Percentiles rank a stretch among this genome's conserved stretches.
phyloP scores from a whole-genome alignment of 768 basidiomycete species.

The Brasilioporus rufonigricans region DNA sequence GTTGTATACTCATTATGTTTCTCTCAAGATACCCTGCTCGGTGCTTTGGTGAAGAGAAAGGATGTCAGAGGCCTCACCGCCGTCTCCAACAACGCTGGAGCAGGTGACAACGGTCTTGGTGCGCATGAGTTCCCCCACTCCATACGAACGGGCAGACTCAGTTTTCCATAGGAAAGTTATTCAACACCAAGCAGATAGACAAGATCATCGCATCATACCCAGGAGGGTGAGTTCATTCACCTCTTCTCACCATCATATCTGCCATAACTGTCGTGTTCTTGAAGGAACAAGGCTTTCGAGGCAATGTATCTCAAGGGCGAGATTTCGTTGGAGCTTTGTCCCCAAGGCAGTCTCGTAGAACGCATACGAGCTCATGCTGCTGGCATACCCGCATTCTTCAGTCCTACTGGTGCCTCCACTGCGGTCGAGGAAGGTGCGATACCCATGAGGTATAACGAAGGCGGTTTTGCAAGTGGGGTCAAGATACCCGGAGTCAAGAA shows the following conservation, averaged over 20 bases:
- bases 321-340: conserved; percentile 84
- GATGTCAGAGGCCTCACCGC: conserved; percentile 76
- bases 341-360: conserved; percentile 89
- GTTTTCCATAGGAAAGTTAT: conserved; percentile 55
- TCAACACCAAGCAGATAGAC: conserved; percentile 71
- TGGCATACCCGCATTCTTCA: conserved; percentile 92
- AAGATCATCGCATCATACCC: conserved; percentile 91
- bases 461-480: conserved; percentile 69
- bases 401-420: conserved; percentile 85
- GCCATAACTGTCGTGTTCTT: background rate
- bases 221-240: conserved; percentile 57
- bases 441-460: conserved; percentile 74
- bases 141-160: background rate
- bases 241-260: background rate
- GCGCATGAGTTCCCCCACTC: background rate
- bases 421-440: conserved; percentile 79
- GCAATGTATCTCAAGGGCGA: conserved; percentile 74
- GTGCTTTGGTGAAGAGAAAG: conserved; percentile 68
- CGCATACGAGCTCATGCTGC: conserved; percentile 86
- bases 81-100: conserved; percentile 87
- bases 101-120: conserved; percentile 71
- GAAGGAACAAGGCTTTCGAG: conserved; percentile 86
- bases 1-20: background rate
- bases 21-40: conserved; percentile 71
- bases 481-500: conserved; percentile 72